Percentiles rank a stretch among this genome's conserved stretches.
phyloP scores from a whole-genome alignment of 2,329 filamentous ascomycete genomes.

The Verticillium tricorpus region DNA sequence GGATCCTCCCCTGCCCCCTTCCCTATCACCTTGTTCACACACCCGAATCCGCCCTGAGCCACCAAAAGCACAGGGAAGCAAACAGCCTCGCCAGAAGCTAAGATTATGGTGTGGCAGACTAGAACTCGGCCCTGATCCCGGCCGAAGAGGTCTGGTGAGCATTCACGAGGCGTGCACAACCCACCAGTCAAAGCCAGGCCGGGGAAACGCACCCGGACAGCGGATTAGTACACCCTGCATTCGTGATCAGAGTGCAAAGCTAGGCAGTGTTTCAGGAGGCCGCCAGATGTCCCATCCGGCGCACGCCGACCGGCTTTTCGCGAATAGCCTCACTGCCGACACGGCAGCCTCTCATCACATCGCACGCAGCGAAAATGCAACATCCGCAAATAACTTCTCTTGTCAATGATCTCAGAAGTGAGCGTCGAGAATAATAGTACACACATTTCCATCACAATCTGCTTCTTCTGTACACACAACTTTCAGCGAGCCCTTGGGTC shows the following conservation, averaged over 20 bases:
- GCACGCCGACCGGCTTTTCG: neutral
- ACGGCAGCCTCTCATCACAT: neutral
- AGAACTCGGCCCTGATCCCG: neutral
- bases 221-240: neutral
- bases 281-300: neutral
- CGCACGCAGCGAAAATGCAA: neutral
- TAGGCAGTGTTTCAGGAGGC: neutral
- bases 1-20: neutral
- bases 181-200: neutral
- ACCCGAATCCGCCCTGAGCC: neutral
- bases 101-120: neutral
- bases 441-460: constrained; percentile 5
- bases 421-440: constrained; percentile 25
- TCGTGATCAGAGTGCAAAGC: neutral
- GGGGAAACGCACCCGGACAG: neutral
- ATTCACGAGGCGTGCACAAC: neutral
- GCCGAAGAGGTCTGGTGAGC: neutral
- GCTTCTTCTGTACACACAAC: neutral
- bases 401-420: constrained; percentile 7
- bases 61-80: neutral
- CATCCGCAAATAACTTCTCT: neutral
- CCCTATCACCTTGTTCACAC: neutral
- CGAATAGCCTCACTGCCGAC: neutral
- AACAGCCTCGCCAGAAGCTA: neutral
- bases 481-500: neutral